Base-by-base conservation (phyloP, 176 grass and related monocot species). In the Oryza brachyantha region DNA sequence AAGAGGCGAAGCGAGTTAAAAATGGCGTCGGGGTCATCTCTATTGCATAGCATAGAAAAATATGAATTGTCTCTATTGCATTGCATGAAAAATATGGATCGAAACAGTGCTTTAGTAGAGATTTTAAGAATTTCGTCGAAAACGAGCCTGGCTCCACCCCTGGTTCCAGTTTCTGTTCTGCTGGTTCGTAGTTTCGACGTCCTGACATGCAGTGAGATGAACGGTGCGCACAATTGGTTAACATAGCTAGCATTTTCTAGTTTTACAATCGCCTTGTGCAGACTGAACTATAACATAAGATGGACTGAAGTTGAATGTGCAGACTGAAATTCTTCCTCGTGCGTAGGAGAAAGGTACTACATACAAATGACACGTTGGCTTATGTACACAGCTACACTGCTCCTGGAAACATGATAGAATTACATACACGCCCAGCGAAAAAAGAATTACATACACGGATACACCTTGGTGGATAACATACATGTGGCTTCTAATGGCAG, bases 391-490 rank as follows among this genome's bases (percentile, higher is more conserved):
- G 42, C 75, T 74, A 79, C 24, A 79, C 12, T n/a, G 52, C 71
- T 74, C 38, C 38, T 52, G 37, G 5, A 46, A 31, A 57, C 8
- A 52, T 14, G 42, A 38, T 41, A 63, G 10, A 88, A 75, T 74
- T 88, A 84, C 76, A 60, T 74, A 74, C 69, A n/a, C n/a, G n/a
- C n/a, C n/a, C n/a, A n/a, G n/a, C n/a, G n/a, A n/a, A n/a, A n/a
- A n/a, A n/a, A 63, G 10, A 88, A 75, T 74, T 88, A 84, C 76
- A 60, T 74, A 74, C 69, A n/a, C n/a, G n/a, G n/a, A n/a, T n/a
- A n/a, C n/a, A n/a, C n/a, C n/a, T n/a, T n/a, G n/a, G n/a, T n/a
- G n/a, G n/a, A 41, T 77, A 57, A 70, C 38, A 88, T 35, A 73
- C 75, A 74, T 63, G 68, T 74, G 52, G 42, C 58, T 24, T 32